These are phyloP conservation scores for Malbranchea zuffiana DNA, from an alignment of 2,329 filamentous ascomycete species.

Conservation along the genomic window DNA sequence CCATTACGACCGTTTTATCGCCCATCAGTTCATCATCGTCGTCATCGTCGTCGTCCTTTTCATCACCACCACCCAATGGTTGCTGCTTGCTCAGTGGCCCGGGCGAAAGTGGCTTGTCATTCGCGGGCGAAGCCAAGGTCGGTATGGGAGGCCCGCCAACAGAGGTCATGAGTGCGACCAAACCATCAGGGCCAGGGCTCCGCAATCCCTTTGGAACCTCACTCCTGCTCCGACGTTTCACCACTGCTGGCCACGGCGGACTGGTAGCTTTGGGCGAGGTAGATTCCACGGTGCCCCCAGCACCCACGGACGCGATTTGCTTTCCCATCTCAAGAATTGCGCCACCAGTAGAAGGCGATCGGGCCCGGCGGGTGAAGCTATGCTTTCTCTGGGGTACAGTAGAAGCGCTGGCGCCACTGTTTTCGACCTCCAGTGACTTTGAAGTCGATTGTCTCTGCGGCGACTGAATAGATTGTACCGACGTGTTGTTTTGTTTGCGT, in stretches of 20 bases:
- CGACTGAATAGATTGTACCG: no score
- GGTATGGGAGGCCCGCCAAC: conserved; percentile 50
- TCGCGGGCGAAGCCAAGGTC: conserved; percentile 41
- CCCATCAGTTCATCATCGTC: conserved; percentile 48
- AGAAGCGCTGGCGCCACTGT: conserved; percentile 19
- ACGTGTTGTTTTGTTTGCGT: conserved; percentile 30
- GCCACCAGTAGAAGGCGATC: conserved; percentile 30
- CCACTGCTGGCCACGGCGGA: conserved; percentile 38
- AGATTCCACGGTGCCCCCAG: conserved; percentile 48
- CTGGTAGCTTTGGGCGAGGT: conserved; percentile 29
- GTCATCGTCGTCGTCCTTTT: conserved; percentile 39
- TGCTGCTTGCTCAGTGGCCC: neutral
- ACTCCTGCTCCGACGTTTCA: conserved; percentile 45
- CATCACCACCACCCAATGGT: conserved; percentile 23
- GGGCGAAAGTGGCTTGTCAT: conserved; percentile 18
- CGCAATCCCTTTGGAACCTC: conserved; percentile 38
- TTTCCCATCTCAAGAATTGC: conserved; percentile 38
- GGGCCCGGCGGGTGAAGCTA: conserved; percentile 30
- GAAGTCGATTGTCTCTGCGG: conserved; percentile 18
- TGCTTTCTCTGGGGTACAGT: conserved; percentile 28
- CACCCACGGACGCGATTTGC: conserved; percentile 36
- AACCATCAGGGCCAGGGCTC: conserved; percentile 28
- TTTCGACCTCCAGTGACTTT: conserved; percentile 22
- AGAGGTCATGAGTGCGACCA: conserved; percentile 45
- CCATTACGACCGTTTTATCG: conserved; percentile 51